phyloP scores from a whole-genome alignment of 1,284 basidiomycete genomes.

The Naganishia liquefaciens region DNA sequence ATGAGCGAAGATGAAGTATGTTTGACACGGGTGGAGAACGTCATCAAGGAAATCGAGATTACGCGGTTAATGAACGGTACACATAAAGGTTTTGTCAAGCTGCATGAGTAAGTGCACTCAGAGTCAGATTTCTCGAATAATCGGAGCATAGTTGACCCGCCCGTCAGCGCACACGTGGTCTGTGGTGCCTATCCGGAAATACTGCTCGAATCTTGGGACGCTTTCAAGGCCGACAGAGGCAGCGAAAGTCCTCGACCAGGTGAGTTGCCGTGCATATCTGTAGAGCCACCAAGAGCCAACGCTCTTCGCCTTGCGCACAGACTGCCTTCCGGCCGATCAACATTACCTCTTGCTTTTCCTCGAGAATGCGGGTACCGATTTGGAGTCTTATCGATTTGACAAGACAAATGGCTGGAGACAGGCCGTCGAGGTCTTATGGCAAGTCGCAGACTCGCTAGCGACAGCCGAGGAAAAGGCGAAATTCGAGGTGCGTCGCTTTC shows the following conservation, averaged over 20 bases:
- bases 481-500: constrained; percentile 73
- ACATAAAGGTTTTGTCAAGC: constrained; percentile 72
- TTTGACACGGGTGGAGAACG: constrained; percentile 72
- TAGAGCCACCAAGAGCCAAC: background rate
- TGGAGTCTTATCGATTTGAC: constrained; percentile 75
- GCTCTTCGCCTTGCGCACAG: constrained; percentile 52
- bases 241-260: constrained; percentile 85
- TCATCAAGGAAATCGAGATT: constrained; percentile 82
- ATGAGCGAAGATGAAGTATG: constrained; percentile 45
- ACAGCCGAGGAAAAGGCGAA: constrained; percentile 72
- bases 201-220: constrained; percentile 82
- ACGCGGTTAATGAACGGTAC: constrained; percentile 74
- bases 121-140: background rate
- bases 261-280: constrained; percentile 50
- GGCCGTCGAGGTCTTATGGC: constrained; percentile 86
- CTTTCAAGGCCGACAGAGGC: constrained; percentile 68
- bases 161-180: constrained; percentile 70
- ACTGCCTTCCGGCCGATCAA: constrained; percentile 71
- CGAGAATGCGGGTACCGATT: constrained; percentile 81
- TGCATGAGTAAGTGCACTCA: constrained; percentile 60
- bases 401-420: constrained; percentile 70
- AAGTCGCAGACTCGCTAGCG: constrained; percentile 73
- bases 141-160: constrained; percentile 21
- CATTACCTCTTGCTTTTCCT: constrained; percentile 85
- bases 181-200: constrained; percentile 76